Base-by-base conservation (phyloP, 345 rosid species). In the Hypericum androsaemum region DNA sequence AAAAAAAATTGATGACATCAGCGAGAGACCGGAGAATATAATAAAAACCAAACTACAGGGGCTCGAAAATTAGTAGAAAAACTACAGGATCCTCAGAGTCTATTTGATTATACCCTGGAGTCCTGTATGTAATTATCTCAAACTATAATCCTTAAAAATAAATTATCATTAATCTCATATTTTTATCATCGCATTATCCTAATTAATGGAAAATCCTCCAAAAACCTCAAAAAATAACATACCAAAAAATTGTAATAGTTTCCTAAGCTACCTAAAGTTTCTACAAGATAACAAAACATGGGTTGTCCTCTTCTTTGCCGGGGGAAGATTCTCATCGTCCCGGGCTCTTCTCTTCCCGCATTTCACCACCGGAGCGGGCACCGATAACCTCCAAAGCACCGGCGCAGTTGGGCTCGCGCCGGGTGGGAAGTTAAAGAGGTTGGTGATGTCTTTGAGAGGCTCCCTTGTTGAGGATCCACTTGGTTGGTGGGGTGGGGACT, bases 371-470 rank as follows among this genome's bases (percentile, higher is more conserved):
- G 0, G 56, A 48, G 8, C 11, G 39, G 10, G 35, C 47, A 3
- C 57, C 7, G 35, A 37, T 10, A 6, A 37, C 5, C 39, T 59
- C 22, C 13, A 50, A n/a, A 45, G 17, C 32, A 1, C 32, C 32
- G 32, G n/a, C 8, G 47, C 58, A 51, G 15, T 49, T 7, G 64
- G 41, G 16, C 41, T 37, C 36, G 55, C 43, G 38, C 6, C 0
- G 11, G 52, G 22, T 17, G 43, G 39, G 6, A 43, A 47, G 43
- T 63, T n/a, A 10, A 66, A 14, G 52, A 70, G 55, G 10, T 59
- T 36, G 59, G 76, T 64, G 9, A 73, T 73, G 57, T 77, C 78
- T 41, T 59, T 64, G 17, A 73, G 75, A 37, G 78, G 74, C 8
- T 36, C 52, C 48, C 76, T 66, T 4, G 37, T n/a, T 8, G 50